Evolutionary conservation across 139 green algal genomes (phyloP).

Genomic region (Micromonas commoda): DNA sequence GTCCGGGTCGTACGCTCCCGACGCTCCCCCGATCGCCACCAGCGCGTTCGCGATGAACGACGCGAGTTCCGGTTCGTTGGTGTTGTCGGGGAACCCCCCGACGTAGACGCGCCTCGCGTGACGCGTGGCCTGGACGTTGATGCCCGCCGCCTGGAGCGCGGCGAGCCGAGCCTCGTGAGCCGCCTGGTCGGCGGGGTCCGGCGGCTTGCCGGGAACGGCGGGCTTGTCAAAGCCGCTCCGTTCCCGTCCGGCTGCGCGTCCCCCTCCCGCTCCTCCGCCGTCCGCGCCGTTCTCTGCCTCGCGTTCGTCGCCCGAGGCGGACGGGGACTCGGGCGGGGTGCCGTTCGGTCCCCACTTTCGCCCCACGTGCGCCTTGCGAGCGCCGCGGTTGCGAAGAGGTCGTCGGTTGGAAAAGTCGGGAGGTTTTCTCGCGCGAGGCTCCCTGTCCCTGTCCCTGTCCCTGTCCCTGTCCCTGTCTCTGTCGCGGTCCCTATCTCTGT

Average conservation of each 20-base stretch:
- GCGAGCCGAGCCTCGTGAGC: too few relatives aligned
- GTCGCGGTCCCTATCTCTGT: neutral
- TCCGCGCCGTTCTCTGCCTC: neutral
- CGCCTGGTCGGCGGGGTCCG: neutral
- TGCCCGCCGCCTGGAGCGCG: neutral
- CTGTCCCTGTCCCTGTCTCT: neutral
- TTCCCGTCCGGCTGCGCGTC: too few relatives aligned
- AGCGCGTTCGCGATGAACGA: constrained; percentile 89
- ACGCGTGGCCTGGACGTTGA: constrained; percentile 65
- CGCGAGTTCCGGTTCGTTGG: constrained; percentile 75
- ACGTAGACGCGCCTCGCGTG: constrained; percentile 93
- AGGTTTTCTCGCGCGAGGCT: too few relatives aligned
- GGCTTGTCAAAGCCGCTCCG: neutral
- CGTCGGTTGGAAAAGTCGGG: neutral
- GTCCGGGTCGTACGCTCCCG: neutral
- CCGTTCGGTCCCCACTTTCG: neutral
- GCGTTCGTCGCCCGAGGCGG: neutral
- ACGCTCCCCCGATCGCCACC: constrained; percentile 83
- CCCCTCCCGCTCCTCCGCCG: neutral
- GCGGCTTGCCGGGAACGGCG: neutral
- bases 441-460: neutral
- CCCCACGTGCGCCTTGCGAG: neutral
- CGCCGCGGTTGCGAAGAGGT: neutral
- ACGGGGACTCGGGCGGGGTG: neutral
- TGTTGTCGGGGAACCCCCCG: constrained; percentile 79